phyloP scores from a whole-genome alignment of 2,329 filamentous ascomycete genomes.

The Teratosphaeria nubilosa region DNA sequence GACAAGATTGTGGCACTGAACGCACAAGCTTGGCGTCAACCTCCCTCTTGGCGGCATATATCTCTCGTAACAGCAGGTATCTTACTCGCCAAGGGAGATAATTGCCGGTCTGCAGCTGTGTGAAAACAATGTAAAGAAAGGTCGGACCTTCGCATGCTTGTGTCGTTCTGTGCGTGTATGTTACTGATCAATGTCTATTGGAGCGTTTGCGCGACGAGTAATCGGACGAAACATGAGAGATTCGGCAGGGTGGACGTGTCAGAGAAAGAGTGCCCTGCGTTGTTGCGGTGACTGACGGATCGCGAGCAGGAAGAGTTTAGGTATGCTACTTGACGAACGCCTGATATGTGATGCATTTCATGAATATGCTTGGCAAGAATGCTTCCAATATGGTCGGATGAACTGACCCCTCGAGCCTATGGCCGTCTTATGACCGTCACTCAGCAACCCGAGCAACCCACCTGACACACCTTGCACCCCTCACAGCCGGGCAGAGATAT shows the following conservation, averaged over 20 bases:
- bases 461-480: neutral
- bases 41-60: too few relatives aligned
- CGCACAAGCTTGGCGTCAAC: too few relatives aligned
- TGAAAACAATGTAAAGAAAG: too few relatives aligned
- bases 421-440: too few relatives aligned
- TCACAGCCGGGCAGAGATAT: neutral
- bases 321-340: neutral
- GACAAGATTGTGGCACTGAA: too few relatives aligned
- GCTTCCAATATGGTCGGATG: neutral
- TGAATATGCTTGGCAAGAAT: neutral
- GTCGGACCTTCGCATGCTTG: neutral
- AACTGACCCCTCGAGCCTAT: too few relatives aligned
- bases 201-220: neutral
- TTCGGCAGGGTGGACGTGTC: neutral
- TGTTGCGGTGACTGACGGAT: neutral
- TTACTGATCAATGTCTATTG: neutral
- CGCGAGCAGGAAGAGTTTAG: neutral
- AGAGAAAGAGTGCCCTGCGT: neutral
- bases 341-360: neutral
- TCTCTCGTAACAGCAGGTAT: too few relatives aligned
- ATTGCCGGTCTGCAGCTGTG: too few relatives aligned
- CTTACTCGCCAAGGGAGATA: too few relatives aligned
- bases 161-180: neutral
- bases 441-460: neutral
- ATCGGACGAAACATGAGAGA: neutral